Conservation (phyloP, 139 green algal genomes). For the Picochlorum sp. region DNA sequence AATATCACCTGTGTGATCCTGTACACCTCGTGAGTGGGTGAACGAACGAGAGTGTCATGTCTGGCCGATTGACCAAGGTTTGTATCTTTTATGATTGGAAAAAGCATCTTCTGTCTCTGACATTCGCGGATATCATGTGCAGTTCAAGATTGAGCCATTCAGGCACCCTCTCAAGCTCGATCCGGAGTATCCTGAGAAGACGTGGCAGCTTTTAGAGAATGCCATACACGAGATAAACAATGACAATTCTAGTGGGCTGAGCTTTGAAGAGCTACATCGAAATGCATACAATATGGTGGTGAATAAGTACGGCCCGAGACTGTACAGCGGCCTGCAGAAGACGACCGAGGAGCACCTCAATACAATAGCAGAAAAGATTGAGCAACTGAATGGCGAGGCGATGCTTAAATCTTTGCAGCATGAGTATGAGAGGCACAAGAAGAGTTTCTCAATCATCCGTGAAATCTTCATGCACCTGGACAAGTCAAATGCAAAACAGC, state of each 20-base stretch:
- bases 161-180: slow-evolving; percentile 85
- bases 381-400: slow-evolving; percentile 51
- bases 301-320: slow-evolving; percentile 86
- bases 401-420: slow-evolving; percentile 84
- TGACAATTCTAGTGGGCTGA: slow-evolving; percentile 88
- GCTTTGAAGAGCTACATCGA: slow-evolving; percentile 98
- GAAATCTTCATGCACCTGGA: slow-evolving; percentile 99
- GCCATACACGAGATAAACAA: slow-evolving; percentile 96
- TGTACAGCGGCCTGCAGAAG: slow-evolving; percentile 80
- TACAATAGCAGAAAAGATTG: slow-evolving; percentile 57
- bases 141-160: slow-evolving; percentile 92
- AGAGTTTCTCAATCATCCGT: slow-evolving; percentile 89
- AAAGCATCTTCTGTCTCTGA: too few relatives aligned
- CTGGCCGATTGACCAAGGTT: too few relatives aligned
- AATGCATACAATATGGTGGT: slow-evolving; percentile 99
- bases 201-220: slow-evolving; percentile 87
- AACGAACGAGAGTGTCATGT: too few relatives aligned
- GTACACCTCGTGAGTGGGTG: too few relatives aligned
- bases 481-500: slow-evolving; percentile 83
- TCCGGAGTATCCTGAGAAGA: slow-evolving; percentile 91
- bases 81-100: too few relatives aligned
- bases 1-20: too few relatives aligned
- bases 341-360: slow-evolving; percentile 70
- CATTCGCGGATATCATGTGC: background rate
- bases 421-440: slow-evolving; percentile 87